phyloP scores from a whole-genome alignment of 2,329 filamentous ascomycete species.

The Aureobasidium sp. region DNA sequence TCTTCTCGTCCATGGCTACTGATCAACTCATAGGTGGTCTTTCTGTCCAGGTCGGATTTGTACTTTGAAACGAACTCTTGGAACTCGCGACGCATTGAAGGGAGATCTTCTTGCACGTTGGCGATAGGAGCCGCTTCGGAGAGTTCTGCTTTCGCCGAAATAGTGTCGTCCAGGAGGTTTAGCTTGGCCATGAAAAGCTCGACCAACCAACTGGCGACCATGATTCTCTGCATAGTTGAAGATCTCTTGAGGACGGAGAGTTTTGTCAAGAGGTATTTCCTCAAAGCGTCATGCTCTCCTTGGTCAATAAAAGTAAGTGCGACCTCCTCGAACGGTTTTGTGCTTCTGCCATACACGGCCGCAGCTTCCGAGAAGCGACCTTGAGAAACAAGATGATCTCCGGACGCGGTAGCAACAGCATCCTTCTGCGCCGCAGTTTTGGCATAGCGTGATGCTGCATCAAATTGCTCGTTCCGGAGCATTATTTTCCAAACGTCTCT shows the following conservation, averaged over 20 bases:
- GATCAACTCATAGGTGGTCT: constrained; percentile 91
- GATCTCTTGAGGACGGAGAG: constrained; percentile 72
- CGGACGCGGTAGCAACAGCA: constrained; percentile 81
- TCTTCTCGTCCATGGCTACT: constrained; percentile 91
- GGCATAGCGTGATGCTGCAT: constrained; percentile 77
- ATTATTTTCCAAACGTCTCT: constrained; percentile 93
- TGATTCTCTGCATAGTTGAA: constrained; percentile 81
- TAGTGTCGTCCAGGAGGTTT: constrained; percentile 87
- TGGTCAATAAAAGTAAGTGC: constrained; percentile 85
- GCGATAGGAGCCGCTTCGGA: constrained; percentile 51
- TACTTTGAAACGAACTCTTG: constrained; percentile 80
- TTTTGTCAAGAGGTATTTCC: constrained; percentile 82
- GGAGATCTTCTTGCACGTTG: constrained; percentile 64
- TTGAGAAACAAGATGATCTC: constrained; percentile 75
- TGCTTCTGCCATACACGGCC: constrained; percentile 84
- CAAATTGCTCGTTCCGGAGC: constrained; percentile 77
- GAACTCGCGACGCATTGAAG: constrained; percentile 65
- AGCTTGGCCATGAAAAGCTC: constrained; percentile 97
- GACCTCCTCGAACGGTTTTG: constrained; percentile 94
- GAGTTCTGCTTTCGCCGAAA: constrained; percentile 78
- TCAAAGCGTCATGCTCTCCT: constrained; percentile 78
- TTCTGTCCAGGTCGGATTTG: constrained; percentile 78
- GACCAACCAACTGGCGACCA: constrained; percentile 91
- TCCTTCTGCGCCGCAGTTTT: constrained; percentile 75
- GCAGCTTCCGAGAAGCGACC: constrained; percentile 81